phyloP scores from a whole-genome alignment of 1,284 basidiomycete genomes.

The Phylloporus gajari region DNA sequence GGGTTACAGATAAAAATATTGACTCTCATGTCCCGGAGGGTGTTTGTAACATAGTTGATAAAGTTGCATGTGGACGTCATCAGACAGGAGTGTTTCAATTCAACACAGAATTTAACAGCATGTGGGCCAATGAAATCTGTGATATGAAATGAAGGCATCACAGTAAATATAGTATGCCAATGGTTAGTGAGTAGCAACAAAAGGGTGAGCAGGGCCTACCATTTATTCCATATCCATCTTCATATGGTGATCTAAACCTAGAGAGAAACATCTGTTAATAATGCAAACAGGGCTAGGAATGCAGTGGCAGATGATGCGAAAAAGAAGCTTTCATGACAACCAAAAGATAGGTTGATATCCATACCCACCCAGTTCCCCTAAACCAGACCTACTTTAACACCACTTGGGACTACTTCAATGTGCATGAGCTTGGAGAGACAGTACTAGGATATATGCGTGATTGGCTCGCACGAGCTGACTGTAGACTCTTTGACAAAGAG shows the following conservation, averaged over 20 bases:
- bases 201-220: conserved; percentile 65
- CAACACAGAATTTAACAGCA: conserved; percentile 93
- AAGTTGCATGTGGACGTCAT: conserved; percentile 80
- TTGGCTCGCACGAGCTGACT: no score
- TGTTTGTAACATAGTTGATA: conserved; percentile 72
- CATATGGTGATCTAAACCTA: conserved; percentile 81
- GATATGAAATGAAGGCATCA: neutral
- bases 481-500: no score
- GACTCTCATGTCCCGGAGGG: conserved; percentile 77
- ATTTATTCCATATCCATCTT: conserved; percentile 92
- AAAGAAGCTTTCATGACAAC: neutral
- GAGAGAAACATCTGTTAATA: conserved; percentile 18
- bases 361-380: conserved; percentile 84
- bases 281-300: neutral
- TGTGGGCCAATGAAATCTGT: conserved; percentile 85
- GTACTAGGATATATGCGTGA: no score
- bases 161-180: no score
- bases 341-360: neutral
- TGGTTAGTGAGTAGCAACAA: neutral
- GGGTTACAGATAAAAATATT: neutral
- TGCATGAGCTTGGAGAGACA: no score
- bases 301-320: neutral
- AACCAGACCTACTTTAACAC: conserved; percentile 46
- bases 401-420: no score
- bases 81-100: conserved; percentile 83